Conservation (phyloP, 768 basidiomycete species). For the Dictyophora rubrovolvata region DNA sequence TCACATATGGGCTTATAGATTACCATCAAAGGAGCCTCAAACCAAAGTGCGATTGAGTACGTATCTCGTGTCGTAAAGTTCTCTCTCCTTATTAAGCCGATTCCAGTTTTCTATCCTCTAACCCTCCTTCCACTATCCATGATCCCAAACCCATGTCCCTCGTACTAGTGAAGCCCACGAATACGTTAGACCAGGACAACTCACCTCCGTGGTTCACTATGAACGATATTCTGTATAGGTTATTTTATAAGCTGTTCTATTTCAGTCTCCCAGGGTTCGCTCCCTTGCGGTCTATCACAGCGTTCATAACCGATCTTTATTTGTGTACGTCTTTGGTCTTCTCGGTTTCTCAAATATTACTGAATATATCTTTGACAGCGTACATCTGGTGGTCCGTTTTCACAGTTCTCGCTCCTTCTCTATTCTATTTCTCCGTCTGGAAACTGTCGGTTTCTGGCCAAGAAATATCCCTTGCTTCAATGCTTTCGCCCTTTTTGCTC, state of each 20-base stretch:
- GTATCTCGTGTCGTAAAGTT: background rate
- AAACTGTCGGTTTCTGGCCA: conserved; percentile 76
- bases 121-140: no score
- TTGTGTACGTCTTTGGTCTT: conserved; percentile 36
- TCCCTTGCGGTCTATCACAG: conserved; percentile 8
- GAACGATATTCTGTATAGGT: background rate
- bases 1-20: background rate
- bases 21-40: background rate
- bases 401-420: conserved; percentile 64
- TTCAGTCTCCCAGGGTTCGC: background rate
- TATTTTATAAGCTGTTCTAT: background rate
- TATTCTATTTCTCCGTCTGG: conserved; percentile 94
- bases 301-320: conserved; percentile 40
- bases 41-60: background rate
- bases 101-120: no score
- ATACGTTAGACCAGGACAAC: no score
- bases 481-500: conserved; percentile 60
- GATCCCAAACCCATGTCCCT: no score
- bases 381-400: conserved; percentile 78
- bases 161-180: no score
- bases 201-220: background rate
- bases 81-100: no score
- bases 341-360: background rate
- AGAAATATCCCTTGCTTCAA: conserved; percentile 63
- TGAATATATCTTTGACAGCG: conserved; percentile 29